Evolutionary conservation across 805 yeast species (phyloP).

Genomic region (Ogataea neopini): DNA sequence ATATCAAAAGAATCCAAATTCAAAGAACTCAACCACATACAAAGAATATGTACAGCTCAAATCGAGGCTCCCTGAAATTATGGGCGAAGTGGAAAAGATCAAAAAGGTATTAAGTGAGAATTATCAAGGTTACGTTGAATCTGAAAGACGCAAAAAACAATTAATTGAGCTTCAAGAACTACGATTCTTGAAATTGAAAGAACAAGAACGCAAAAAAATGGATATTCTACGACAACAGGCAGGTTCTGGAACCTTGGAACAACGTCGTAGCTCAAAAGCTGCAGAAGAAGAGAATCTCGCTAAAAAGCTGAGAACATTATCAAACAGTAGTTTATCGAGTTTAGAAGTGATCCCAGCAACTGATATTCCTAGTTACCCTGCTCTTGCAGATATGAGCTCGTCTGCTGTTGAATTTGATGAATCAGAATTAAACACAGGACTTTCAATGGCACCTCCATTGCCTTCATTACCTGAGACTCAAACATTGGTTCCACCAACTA

Average conservation of each 20-base stretch:
- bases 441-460: slow-evolving; percentile 8
- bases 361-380: slow-evolving; percentile 22
- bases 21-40: slow-evolving; percentile 29
- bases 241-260: slow-evolving; percentile 14
- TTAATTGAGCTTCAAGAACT: slow-evolving; percentile 24
- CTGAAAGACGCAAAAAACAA: slow-evolving; percentile 25
- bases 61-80: slow-evolving; percentile 26
- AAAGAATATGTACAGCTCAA: slow-evolving; percentile 28
- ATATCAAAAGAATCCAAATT: slow-evolving; percentile 21
- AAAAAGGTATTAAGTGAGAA: slow-evolving; percentile 28
- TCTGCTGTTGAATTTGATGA: slow-evolving; percentile 2
- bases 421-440: not conserved
- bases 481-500: too few relatives aligned
- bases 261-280: not conserved
- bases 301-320: slow-evolving; percentile 26
- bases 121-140: slow-evolving; percentile 25
- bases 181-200: slow-evolving; percentile 21
- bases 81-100: slow-evolving; percentile 35
- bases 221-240: not conserved
- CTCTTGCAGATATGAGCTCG: slow-evolving; percentile 15
- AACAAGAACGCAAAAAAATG: slow-evolving; percentile 17
- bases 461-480: slow-evolving; percentile 6
- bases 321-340: slow-evolving; percentile 22
- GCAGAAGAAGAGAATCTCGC: slow-evolving; percentile 20
- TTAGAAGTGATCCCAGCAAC: slow-evolving; percentile 12